Conservation (phyloP, 1,284 basidiomycete species). For the Ustilago tritici region DNA sequence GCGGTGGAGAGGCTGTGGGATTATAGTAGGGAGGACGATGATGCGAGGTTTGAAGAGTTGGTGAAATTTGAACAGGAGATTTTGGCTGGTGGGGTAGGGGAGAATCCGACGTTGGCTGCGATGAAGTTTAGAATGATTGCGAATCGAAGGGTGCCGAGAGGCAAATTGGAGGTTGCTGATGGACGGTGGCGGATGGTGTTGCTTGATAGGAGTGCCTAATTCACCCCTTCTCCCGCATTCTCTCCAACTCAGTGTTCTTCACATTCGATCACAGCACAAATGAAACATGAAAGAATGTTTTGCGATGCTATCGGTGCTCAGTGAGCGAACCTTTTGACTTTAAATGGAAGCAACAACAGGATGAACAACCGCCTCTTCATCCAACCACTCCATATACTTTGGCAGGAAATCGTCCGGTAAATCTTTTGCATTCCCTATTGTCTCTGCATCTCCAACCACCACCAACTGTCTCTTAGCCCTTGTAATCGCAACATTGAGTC, state of each 20-base stretch:
- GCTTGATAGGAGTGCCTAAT: slow-evolving; percentile 22
- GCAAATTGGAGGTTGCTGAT: slow-evolving; percentile 30
- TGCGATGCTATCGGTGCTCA: neutral
- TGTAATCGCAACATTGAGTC: slow-evolving; percentile 68
- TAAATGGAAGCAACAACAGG: slow-evolving; percentile 37
- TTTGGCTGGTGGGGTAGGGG: slow-evolving; percentile 17
- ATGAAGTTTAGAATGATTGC: slow-evolving; percentile 26
- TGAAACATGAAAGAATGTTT: neutral
- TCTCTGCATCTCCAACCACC: slow-evolving; percentile 64
- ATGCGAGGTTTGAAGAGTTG: slow-evolving; percentile 33
- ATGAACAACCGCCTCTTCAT: slow-evolving; percentile 83
- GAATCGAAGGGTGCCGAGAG: slow-evolving; percentile 32
- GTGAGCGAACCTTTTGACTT: neutral
- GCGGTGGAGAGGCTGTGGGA: slow-evolving; percentile 45
- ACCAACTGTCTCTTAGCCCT: slow-evolving; percentile 65
- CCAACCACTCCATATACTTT: slow-evolving; percentile 89
- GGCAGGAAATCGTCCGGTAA: slow-evolving; percentile 43
- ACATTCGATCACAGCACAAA: neutral
- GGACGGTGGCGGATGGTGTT: slow-evolving; percentile 33
- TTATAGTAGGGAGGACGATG: slow-evolving; percentile 40
- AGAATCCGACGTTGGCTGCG: slow-evolving; percentile 29
- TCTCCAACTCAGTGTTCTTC: neutral
- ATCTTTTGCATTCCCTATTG: slow-evolving; percentile 40
- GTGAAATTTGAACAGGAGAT: slow-evolving; percentile 39
- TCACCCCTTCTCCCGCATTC: neutral